Conservation (phyloP, 805 yeast genomes). For the Kodamaea jinghongensis region DNA sequence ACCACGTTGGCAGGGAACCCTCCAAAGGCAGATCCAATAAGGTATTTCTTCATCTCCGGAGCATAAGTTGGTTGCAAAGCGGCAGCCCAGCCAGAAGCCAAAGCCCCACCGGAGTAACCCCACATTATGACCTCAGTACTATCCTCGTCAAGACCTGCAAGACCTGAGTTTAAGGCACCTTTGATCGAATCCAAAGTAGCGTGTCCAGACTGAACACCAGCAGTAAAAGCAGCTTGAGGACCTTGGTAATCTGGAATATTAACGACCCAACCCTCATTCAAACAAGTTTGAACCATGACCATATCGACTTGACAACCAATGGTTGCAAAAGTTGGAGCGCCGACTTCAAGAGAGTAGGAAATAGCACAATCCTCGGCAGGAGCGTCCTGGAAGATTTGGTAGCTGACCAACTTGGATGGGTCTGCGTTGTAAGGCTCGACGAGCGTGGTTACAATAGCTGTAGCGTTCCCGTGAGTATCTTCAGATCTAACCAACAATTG, state of each 20-base stretch:
- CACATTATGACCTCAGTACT: constrained; percentile 22
- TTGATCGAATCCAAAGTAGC: constrained; percentile 30
- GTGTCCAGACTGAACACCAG: constrained; percentile 29
- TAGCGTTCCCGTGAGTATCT: constrained; percentile 26
- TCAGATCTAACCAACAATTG: constrained; percentile 13
- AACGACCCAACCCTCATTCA: constrained; percentile 32
- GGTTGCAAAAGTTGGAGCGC: constrained; percentile 13
- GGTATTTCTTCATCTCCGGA: constrained; percentile 23
- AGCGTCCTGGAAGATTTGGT: constrained; percentile 30
- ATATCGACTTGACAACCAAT: constrained; percentile 16
- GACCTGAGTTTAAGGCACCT: constrained; percentile 20
- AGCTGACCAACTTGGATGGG: constrained; percentile 24
- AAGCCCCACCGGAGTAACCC: constrained; percentile 41
- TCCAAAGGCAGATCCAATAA: constrained; percentile 36
- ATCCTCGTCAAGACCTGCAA: constrained; percentile 15
- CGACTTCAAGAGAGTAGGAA: constrained; percentile 20
- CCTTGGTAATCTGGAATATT: constrained; percentile 38
- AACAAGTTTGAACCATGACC: constrained; percentile 12
- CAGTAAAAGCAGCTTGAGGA: constrained; percentile 28
- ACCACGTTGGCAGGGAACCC: constrained; percentile 36
- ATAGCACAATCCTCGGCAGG: constrained; percentile 27
- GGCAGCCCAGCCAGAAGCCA: constrained; percentile 40
- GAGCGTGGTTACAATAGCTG: constrained; percentile 25
- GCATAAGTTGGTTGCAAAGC: constrained; percentile 36
- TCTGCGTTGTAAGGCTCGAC: constrained; percentile 30